Base-by-base conservation (phyloP, 75 land plant genomes). In the Isoetes taiwanensis region DNA sequence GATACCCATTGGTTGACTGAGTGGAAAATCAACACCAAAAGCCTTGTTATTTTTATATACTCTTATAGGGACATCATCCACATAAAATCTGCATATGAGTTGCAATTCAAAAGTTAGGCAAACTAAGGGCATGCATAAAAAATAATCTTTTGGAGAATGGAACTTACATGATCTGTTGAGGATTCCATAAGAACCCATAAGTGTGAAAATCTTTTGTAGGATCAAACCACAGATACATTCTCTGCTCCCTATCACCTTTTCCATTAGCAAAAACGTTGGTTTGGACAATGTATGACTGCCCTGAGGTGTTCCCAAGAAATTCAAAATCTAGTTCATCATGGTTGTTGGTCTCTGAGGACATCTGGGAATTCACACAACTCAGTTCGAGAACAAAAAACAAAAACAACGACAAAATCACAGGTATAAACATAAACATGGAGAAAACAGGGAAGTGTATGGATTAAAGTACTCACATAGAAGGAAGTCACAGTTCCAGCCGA, bases 1-100 rank as follows among this genome's bases (percentile, higher is more conserved):
- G 12, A 67, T 40, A 1, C 48, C 52, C 70, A 67, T 67, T 3
- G 63, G 41, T 43, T 46, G 27, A 25, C 20, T 32, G 40, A 8
- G 24, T 2, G 67, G 70, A 41, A 30, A 67, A 17, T 54, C 40
- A 5, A 61, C 0, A 10, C 70, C 66, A 0, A 61, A 12, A n/a
- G 56, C 32, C 16, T 30, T 42, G 11, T 32, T 61, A 56, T 61
- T 60, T 26, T 21, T 32, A 58, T 32, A 67, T 24, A 61, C 66
- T 0, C 70, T 54, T 25, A 67, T 67, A 6, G 70, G 70, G 27
- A 41, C 42, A 29, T 41, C 25, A 37, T 66, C 68, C 5, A 66
- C 68, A 6, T 34, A 62, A 34, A 61, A 43, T 37, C 61, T 58
- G 33, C 31, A n/a, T n/a, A n/a, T n/a, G n/a, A n/a, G n/a, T n/a